Base-by-base conservation (phyloP, 2,329 filamentous ascomycete genomes). In the Sphaerulina vaccinii region DNA sequence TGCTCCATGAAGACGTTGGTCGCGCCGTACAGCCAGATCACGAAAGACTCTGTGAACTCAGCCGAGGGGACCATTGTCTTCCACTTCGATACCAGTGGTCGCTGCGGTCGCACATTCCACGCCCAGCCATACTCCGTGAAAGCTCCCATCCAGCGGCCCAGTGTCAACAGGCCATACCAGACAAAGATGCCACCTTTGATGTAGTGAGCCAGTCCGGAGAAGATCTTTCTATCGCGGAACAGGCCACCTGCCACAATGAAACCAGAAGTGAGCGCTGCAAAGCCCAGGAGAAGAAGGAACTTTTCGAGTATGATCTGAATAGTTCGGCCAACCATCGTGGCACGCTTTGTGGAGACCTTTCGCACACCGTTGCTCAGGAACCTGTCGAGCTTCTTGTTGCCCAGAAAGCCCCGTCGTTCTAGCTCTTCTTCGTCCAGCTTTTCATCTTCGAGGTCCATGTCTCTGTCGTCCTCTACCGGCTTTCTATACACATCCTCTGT, bases 111-210 rank as follows among this genome's bases (percentile, higher is more conserved):
- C 54, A 91, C 71, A 64, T 97, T 97, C 92, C 92, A 96, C 0
- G 90, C 89, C 92, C 92, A 97, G 59, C 92, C 92, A 51, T 92
- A 80, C 54, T 96, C 88, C 52, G 87, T 85, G 68, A 95, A 97
- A 68, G 87, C 88, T 21, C 92, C 92, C 65, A 90, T 83, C 87
- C 90, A 96, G 50, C 92, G 85, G 23, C 90, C 90, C 3, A 97
- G 78, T 0, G 89, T 95, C 54, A 96, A 73, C 16, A 96, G 72
- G 7, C 92, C 92, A 57, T 95, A 88, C 85, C 89, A 93, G 73
- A 96, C 90, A 76, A 97, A 97, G 49, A 97, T 87, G 3, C 88
- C 88, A 39, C 92, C 92, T 69, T 97, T 97, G 69, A 96, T 84
- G 75, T 89, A 96, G 67, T 97, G 92, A 6, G 92, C 92, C 36